Evolutionary conservation across 2,329 filamentous ascomycete species (phyloP).

Genomic region (Hypoxylon sp.): DNA sequence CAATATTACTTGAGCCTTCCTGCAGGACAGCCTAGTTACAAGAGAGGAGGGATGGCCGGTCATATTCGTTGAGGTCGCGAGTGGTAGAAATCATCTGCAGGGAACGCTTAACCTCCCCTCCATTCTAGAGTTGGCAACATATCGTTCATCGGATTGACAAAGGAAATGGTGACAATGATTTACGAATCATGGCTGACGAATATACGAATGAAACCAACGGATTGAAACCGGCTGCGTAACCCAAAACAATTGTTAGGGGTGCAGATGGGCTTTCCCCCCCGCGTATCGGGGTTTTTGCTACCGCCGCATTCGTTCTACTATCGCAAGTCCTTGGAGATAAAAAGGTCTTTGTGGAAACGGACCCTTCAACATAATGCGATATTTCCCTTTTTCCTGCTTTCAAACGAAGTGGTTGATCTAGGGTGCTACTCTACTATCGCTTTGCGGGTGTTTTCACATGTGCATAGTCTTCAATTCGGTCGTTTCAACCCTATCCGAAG

Average conservation of each 20-base stretch:
- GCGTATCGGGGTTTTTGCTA: constrained; percentile 1
- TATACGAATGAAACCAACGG: constrained; percentile 31
- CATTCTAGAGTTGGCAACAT: too few species aligned
- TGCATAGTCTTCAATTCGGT: constrained; percentile 10
- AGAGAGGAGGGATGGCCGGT: too few species aligned
- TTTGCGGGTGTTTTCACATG: constrained; percentile 9
- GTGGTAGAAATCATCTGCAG: constrained; percentile 7
- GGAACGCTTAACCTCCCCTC: too few species aligned
- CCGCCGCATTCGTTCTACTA: constrained; percentile 7
- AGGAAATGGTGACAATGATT: constrained; percentile 33
- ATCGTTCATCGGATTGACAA: constrained; percentile 17
- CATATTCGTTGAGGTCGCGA: too few species aligned
- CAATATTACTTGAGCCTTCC: too few species aligned
- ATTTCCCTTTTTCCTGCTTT: neutral
- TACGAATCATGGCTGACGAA: constrained; percentile 42
- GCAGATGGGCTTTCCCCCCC: constrained; percentile 9
- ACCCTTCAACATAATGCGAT: neutral
- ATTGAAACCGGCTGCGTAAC: constrained; percentile 18
- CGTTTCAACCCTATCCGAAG: constrained; percentile 22
- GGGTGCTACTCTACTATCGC: constrained; percentile 1
- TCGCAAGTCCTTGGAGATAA: constrained; percentile 10
- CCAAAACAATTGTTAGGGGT: constrained; percentile 15
- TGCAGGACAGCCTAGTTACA: too few species aligned
- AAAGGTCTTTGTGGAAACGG: constrained; percentile 2
- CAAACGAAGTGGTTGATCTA: constrained; percentile 1